phyloP scores from a whole-genome alignment of 352 stramenopile genomes.

The Phytophthora pinifolia region DNA sequence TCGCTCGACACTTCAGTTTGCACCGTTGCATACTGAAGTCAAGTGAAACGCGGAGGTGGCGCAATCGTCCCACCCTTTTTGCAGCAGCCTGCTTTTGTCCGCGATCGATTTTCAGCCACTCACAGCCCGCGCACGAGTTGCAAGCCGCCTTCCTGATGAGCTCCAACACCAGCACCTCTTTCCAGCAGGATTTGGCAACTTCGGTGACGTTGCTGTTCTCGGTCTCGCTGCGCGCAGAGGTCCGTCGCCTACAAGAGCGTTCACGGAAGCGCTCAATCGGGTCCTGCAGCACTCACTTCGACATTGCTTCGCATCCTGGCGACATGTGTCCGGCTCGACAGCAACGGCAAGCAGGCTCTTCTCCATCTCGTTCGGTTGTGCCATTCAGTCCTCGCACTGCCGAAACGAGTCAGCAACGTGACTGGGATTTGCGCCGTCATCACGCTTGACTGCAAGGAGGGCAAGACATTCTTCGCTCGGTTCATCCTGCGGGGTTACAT shows the following conservation, averaged over 20 bases:
- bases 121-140: not conserved
- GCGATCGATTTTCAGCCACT: slow-evolving; percentile 15
- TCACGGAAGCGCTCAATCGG: slow-evolving; percentile 16
- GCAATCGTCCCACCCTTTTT: slow-evolving; percentile 27
- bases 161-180: slow-evolving; percentile 13
- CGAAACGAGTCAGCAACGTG: slow-evolving; percentile 9
- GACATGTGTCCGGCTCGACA: too few species aligned
- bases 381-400: slow-evolving; percentile 24
- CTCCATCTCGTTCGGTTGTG: slow-evolving; percentile 27
- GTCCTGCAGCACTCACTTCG: too few species aligned
- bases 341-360: slow-evolving; percentile 25
- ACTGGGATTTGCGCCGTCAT: slow-evolving; percentile 2
- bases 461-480: too few species aligned
- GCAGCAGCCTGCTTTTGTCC: slow-evolving; percentile 11
- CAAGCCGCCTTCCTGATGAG: slow-evolving; percentile 17
- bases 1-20: slow-evolving; percentile 15
- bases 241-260: not conserved
- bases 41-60: slow-evolving; percentile 21
- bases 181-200: slow-evolving; percentile 15
- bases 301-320: not conserved
- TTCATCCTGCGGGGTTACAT: too few species aligned
- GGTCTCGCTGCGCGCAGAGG: not conserved
- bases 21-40: slow-evolving; percentile 21
- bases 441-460: too few species aligned
- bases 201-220: not conserved